phyloP scores from a whole-genome alignment of 108 stramenopile species.

The Craspedostauros australis region DNA sequence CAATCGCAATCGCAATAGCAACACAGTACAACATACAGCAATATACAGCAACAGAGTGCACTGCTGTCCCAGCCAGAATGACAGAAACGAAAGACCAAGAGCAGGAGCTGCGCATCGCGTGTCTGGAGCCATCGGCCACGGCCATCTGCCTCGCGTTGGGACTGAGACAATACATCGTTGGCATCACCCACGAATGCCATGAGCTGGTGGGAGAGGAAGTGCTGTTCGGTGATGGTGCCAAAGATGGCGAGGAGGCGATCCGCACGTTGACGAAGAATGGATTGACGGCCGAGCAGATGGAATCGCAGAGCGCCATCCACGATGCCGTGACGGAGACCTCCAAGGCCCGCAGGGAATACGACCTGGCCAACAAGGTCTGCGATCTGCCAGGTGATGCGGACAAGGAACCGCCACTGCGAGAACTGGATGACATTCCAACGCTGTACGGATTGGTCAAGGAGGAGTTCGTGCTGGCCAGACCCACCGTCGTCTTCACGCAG shows the following conservation, averaged over 20 bases:
- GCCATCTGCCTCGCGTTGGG: constrained; percentile 71
- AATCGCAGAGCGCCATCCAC: constrained; percentile 42
- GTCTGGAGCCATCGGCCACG: constrained; percentile 67
- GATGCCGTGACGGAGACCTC: constrained; percentile 20
- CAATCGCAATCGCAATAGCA: no score
- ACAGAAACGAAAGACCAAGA: no score
- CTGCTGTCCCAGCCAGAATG: no score
- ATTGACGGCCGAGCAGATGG: constrained; percentile 14
- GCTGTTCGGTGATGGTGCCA: no score
- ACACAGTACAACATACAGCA: no score
- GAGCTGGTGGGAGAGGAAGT: constrained; percentile 4
- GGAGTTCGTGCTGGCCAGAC: constrained; percentile 36
- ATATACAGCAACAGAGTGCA: no score
- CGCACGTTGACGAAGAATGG: constrained; percentile 28
- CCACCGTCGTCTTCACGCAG: constrained; percentile 81
- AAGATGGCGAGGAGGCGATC: neutral
- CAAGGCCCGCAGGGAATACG: neutral
- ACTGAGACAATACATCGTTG: constrained; percentile 44
- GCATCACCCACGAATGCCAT: constrained; percentile 75
- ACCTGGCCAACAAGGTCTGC: neutral
- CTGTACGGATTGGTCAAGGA: constrained; percentile 62
- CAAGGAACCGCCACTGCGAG: constrained; percentile 10
- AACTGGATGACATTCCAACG: constrained; percentile 23
- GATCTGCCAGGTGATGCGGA: constrained; percentile 13
- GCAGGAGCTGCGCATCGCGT: constrained; percentile 54